Evolutionary conservation across 1,284 basidiomycete species (phyloP).

Genomic region (Heliocybe sulcata): DNA sequence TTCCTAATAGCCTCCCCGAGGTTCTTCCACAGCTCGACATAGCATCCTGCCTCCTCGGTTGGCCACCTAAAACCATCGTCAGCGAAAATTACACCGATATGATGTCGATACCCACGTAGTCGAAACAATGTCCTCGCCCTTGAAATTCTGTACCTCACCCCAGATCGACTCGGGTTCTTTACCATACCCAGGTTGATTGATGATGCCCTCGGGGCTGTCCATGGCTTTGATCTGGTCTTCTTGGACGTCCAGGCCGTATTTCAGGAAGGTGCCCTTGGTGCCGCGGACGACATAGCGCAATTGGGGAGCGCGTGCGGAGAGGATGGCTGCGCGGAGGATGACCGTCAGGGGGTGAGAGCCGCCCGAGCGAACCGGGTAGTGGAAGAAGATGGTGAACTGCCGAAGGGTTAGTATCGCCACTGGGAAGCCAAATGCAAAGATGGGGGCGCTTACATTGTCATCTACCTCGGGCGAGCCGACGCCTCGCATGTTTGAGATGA

Average conservation of each 20-base stretch:
- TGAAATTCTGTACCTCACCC: slow-evolving; percentile 53
- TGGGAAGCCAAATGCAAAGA: background rate
- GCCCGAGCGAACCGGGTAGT: slow-evolving; percentile 35
- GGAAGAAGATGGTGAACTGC: slow-evolving; percentile 66
- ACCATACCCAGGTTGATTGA: slow-evolving; percentile 36
- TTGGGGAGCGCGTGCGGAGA: slow-evolving; percentile 62
- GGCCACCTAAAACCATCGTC: slow-evolving; percentile 43
- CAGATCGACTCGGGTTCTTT: slow-evolving; percentile 48
- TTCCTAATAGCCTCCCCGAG: slow-evolving; percentile 54
- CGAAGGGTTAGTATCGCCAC: background rate
- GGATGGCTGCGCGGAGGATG: slow-evolving; percentile 60
- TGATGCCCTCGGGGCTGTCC: slow-evolving; percentile 37
- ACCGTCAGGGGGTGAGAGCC: slow-evolving; percentile 56
- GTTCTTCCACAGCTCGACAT: slow-evolving; percentile 58
- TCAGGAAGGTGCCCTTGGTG: slow-evolving; percentile 64
- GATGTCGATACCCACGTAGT: slow-evolving; percentile 32
- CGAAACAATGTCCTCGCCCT: slow-evolving; percentile 37
- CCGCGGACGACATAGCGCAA: slow-evolving; percentile 67
- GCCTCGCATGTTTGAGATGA: slow-evolving; percentile 61
- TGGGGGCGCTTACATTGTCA: slow-evolving; percentile 44
- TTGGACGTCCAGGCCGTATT: slow-evolving; percentile 75
- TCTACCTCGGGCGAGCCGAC: slow-evolving; percentile 59
- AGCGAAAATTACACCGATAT: slow-evolving; percentile 8
- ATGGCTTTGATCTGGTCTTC: slow-evolving; percentile 64
- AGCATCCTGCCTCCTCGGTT: slow-evolving; percentile 51